Percentiles rank a stretch among this genome's conserved stretches.
Conservation (phyloP, 1,284 basidiomycete species). For the Rhizoctonia solani region DNA sequence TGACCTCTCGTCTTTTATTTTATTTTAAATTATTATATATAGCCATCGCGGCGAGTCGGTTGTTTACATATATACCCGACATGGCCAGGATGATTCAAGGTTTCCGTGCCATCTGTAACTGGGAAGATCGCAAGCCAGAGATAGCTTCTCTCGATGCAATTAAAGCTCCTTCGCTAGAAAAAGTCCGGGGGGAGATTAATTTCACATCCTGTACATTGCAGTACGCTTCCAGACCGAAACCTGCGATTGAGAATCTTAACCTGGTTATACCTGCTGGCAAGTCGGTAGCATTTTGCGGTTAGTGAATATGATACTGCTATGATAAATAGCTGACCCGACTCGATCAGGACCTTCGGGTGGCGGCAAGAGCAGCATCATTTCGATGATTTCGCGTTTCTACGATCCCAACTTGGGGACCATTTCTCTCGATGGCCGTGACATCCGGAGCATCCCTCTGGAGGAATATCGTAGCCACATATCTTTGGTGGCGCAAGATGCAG, state of each 20-base stretch:
- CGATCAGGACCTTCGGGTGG: constrained; percentile 41
- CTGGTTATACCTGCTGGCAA: constrained; percentile 42
- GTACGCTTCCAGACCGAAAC: constrained; percentile 43
- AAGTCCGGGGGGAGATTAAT: constrained; percentile 27
- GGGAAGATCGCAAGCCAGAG: constrained; percentile 43
- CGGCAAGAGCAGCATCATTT: constrained; percentile 43
- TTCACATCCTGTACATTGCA: constrained; percentile 42
- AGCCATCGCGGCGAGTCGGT: not conserved
- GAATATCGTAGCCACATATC: constrained; percentile 47
- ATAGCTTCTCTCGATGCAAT: constrained; percentile 18
- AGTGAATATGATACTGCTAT: constrained; percentile 13
- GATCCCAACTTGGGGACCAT: constrained; percentile 48
- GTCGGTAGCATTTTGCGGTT: constrained; percentile 44
- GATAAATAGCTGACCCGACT: no score
- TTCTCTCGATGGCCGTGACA: constrained; percentile 47
- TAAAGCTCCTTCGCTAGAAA: not conserved
- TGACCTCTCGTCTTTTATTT: not conserved
- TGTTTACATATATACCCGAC: constrained; percentile 42
- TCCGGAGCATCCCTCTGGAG: constrained; percentile 45
- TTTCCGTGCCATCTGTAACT: constrained; percentile 38
- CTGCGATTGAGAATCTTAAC: constrained; percentile 40
- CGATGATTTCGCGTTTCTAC: constrained; percentile 50
- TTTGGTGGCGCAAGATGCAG: constrained; percentile 51
- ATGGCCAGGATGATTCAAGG: constrained; percentile 41
- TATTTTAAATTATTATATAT: not conserved